These are phyloP conservation scores for Smithsoniella earleae DNA, from an alignment of 163 green algal species.

Conservation along the genomic window DNA sequence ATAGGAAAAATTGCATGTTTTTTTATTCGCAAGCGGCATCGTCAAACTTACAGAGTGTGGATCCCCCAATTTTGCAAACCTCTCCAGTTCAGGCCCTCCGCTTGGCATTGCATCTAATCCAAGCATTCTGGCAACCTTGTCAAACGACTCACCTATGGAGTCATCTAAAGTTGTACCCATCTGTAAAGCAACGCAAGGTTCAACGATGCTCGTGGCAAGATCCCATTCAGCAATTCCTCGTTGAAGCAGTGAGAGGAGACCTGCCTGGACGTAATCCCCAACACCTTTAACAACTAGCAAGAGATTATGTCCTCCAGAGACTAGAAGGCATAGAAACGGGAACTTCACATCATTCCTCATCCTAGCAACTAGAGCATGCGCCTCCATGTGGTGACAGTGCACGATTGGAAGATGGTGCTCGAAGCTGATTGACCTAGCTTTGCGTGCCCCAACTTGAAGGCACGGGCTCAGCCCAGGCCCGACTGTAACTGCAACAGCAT, in stretches of 20 bases:
- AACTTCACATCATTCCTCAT: slow-evolving; percentile 57
- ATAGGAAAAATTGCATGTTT: slow-evolving; percentile 89
- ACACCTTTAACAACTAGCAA: slow-evolving; percentile 78
- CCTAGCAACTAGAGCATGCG: slow-evolving; percentile 76
- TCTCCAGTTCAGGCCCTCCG: slow-evolving; percentile 73
- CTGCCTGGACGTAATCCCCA: slow-evolving; percentile 66
- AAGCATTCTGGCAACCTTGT: slow-evolving; percentile 92
- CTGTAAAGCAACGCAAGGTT: no score
- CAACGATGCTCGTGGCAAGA: not conserved
- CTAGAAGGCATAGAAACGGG: slow-evolving; percentile 92
- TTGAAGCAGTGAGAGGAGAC: no score
- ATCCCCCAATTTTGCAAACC: slow-evolving; percentile 62
- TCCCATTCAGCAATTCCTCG: not conserved
- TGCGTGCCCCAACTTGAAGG: slow-evolving; percentile 80
- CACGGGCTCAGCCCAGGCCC: slow-evolving; percentile 89
- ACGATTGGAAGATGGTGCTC: slow-evolving; percentile 63
- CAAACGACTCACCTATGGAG: slow-evolving; percentile 88
- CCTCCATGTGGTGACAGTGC: slow-evolving; percentile 96
- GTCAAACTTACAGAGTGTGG: slow-evolving; percentile 53
- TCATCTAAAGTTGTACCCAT: slow-evolving; percentile 91
- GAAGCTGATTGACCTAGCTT: slow-evolving; percentile 64
- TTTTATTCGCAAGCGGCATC: slow-evolving; percentile 61
- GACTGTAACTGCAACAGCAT: slow-evolving; percentile 84
- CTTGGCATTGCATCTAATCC: slow-evolving; percentile 68
- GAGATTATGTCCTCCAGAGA: slow-evolving; percentile 92